phyloP scores from a whole-genome alignment of 306 rosid species.

The Sechiopsis laciniata region DNA sequence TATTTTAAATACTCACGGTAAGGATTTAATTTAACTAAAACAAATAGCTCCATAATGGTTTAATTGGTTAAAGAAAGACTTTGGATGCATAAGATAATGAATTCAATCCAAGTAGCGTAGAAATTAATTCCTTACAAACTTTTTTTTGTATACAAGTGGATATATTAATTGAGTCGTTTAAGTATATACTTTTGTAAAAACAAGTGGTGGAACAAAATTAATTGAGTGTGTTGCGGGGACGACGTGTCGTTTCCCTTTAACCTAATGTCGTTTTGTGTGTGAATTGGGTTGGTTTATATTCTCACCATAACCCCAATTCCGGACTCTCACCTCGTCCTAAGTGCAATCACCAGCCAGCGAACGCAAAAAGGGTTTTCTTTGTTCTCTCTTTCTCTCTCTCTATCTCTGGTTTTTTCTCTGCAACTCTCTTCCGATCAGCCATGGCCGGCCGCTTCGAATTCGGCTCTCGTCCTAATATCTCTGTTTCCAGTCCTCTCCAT shows the following conservation, averaged over 20 bases:
- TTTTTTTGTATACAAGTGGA: no score
- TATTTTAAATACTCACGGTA: no score
- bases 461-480: conserved; percentile 48
- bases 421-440: conserved; percentile 49
- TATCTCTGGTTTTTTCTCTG: conserved; percentile 18
- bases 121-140: no score
- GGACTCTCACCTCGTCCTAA: background rate
- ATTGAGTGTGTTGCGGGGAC: conserved; percentile 14
- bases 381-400: background rate
- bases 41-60: no score
- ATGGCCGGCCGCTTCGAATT: conserved; percentile 67
- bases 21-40: no score
- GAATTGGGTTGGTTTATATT: conserved; percentile 3
- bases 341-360: conserved; percentile 16
- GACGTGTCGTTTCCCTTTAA: conserved; percentile 11
- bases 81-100: no score
- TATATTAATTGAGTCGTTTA: no score
- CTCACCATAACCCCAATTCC: conserved; percentile 9
- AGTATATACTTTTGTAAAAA: no score
- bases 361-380: conserved; percentile 41
- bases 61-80: no score
- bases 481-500: conserved; percentile 57
- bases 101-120: no score
- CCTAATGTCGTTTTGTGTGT: conserved; percentile 28
- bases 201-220: no score